Evolutionary conservation across 306 rosid genomes (phyloP).

Genomic region (Chamaecrista fasciculata): DNA sequence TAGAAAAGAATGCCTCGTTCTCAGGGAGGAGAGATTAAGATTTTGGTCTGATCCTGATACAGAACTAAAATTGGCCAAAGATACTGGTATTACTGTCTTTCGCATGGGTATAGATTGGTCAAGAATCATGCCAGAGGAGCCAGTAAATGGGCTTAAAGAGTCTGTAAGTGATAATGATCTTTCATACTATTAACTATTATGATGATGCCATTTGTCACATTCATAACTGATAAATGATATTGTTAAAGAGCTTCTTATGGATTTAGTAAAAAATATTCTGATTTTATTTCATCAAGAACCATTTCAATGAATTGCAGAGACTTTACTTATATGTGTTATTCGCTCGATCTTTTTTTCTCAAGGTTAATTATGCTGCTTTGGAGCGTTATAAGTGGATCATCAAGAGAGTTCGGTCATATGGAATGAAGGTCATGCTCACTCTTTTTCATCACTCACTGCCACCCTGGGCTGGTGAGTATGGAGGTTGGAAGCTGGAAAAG

Average conservation of each 20-base stretch:
- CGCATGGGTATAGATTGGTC: constrained; percentile 99
- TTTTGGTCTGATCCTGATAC: constrained; percentile 99
- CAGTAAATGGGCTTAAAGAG: constrained; percentile 58
- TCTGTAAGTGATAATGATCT: constrained; percentile 54
- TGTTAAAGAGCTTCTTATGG: constrained; percentile 10
- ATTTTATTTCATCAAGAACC: constrained; percentile 9
- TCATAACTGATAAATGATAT: background rate
- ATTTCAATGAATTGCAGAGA: constrained; percentile 19
- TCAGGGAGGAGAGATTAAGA: constrained; percentile 92
- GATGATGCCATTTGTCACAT: background rate
- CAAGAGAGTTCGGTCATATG: constrained; percentile 69
- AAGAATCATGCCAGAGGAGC: constrained; percentile 83
- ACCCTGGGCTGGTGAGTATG: constrained; percentile 92
- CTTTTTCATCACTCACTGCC: constrained; percentile 97
- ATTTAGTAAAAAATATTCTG: background rate
- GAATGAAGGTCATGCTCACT: constrained; percentile 98
- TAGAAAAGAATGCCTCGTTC: constrained; percentile 34
- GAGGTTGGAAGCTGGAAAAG: constrained; percentile 97
- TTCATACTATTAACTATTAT: constrained; percentile 27
- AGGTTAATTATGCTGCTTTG: constrained; percentile 94
- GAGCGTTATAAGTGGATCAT: constrained; percentile 97
- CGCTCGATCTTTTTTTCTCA: constrained; percentile 17
- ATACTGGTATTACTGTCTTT: constrained; percentile 76
- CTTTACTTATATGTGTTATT: constrained; percentile 25
- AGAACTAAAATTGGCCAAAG: constrained; percentile 82